Evolutionary conservation across 257 asterid genomes (phyloP).

Genomic region (Solanum sitiens): DNA sequence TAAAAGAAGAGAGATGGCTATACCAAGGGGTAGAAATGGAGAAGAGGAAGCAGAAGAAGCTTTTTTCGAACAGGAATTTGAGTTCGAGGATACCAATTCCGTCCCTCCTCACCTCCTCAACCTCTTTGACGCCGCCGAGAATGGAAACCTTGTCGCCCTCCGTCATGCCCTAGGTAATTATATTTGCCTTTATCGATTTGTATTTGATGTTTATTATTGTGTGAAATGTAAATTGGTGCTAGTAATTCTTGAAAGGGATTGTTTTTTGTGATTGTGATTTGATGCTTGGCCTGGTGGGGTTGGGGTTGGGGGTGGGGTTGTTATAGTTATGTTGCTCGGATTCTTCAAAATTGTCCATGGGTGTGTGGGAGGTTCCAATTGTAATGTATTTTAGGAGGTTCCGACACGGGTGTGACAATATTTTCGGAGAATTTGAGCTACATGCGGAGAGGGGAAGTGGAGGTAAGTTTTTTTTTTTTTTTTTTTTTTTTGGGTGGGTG

Average conservation of each 20-base stretch:
- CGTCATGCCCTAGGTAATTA: conserved; percentile 59
- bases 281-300: background rate
- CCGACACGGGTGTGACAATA: background rate
- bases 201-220: background rate
- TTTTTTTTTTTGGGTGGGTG: too few relatives aligned
- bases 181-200: background rate
- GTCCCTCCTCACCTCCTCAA: conserved; percentile 76
- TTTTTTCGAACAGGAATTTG: conserved; percentile 56
- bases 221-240: background rate
- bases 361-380: background rate
- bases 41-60: conserved; percentile 59
- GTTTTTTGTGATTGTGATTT: background rate
- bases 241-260: background rate
- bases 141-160: conserved; percentile 60
- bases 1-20: conserved; percentile 44
- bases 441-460: background rate
- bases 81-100: conserved; percentile 26
- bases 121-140: conserved; percentile 58
- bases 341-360: background rate
- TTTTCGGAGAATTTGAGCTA: background rate
- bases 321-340: background rate
- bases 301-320: too few relatives aligned
- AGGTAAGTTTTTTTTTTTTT: background rate
- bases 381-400: background rate
- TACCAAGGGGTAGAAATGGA: conserved; percentile 52